Percentiles rank a stretch among this genome's conserved stretches.
These are phyloP conservation scores for Penicillium cataractarum DNA, from an alignment of 495 filamentous ascomycete species.

Conservation along the genomic window DNA sequence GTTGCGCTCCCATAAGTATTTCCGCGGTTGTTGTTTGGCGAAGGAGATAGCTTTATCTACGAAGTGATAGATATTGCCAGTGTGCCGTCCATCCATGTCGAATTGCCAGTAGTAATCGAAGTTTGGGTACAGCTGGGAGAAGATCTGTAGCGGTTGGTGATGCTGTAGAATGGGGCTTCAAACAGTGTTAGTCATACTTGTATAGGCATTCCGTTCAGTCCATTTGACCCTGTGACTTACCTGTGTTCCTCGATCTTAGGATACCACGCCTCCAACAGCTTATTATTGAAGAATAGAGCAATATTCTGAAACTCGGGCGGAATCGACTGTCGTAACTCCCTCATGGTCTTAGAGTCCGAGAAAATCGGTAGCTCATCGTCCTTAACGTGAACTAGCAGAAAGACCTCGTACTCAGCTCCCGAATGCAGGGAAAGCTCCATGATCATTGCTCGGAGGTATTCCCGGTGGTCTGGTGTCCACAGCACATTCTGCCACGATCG, in stretches of 20 bases:
- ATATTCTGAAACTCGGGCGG: conserved; percentile 69
- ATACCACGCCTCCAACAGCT: conserved; percentile 34
- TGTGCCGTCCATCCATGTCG: conserved; percentile 73
- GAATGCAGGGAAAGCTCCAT: conserved; percentile 71
- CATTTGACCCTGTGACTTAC: conserved; percentile 16
- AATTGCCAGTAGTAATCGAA: conserved; percentile 80
- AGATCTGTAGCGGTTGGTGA: conserved; percentile 48
- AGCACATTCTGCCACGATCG: conserved; percentile 68
- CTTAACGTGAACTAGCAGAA: conserved; percentile 74
- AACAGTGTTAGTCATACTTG: neutral
- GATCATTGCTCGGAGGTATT: conserved; percentile 72
- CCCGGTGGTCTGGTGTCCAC: conserved; percentile 71
- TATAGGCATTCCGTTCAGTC: neutral
- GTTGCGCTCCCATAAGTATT: conserved; percentile 74
- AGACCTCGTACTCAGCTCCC: conserved; percentile 78
- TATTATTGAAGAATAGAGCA: conserved; percentile 66
- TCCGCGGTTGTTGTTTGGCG: conserved; percentile 63
- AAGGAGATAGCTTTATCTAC: conserved; percentile 63
- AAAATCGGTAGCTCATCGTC: conserved; percentile 57
- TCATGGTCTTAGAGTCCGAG: conserved; percentile 54
- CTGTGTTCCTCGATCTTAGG: conserved; percentile 33
- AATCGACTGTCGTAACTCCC: conserved; percentile 48
- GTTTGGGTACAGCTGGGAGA: conserved; percentile 67
- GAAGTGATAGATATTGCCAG: conserved; percentile 72
- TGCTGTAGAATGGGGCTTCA: conserved; percentile 31